These are phyloP conservation scores for Remersonia thermophila DNA, from an alignment of 2,329 filamentous ascomycete genomes.

Conservation along the genomic window DNA sequence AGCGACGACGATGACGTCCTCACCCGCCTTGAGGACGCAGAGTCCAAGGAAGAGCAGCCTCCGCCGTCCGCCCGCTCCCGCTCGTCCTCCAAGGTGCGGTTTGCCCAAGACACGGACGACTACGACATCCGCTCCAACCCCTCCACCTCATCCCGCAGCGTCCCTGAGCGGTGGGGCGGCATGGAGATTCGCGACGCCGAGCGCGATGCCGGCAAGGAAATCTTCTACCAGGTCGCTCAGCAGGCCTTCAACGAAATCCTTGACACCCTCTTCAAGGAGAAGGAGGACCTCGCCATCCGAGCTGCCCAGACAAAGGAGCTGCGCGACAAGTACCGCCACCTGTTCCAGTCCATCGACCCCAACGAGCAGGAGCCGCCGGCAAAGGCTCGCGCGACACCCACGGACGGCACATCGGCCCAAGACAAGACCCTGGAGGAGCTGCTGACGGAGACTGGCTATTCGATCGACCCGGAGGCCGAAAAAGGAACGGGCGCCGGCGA, in stretches of 20 bases:
- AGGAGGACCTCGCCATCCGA: constrained; percentile 63
- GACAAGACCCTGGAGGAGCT: constrained; percentile 29
- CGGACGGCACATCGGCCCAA: constrained; percentile 13
- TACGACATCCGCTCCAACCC: constrained; percentile 59
- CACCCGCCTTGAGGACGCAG: constrained; percentile 28
- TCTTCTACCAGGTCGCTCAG: constrained; percentile 83
- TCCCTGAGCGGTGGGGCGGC: constrained; percentile 64
- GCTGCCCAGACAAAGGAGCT: constrained; percentile 50
- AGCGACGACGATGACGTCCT: constrained; percentile 47
- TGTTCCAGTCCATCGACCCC: constrained; percentile 31
- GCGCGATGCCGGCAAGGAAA: constrained; percentile 71
- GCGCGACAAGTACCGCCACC: constrained; percentile 43
- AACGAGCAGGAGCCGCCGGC: neutral
- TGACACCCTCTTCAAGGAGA: constrained; percentile 69
- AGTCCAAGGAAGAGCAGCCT: constrained; percentile 30
- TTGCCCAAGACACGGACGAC: constrained; percentile 59
- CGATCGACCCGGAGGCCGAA: constrained; percentile 21
- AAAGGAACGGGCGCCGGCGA: constrained; percentile 8
- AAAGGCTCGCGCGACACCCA: constrained; percentile 4
- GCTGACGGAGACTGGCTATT: constrained; percentile 33
- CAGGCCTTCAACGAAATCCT: constrained; percentile 89
- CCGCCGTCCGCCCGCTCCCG: constrained; percentile 43
- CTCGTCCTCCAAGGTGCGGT: constrained; percentile 69
- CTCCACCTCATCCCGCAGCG: constrained; percentile 59
- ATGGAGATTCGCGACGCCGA: constrained; percentile 72